Base-by-base conservation (phyloP, 2,329 filamentous ascomycete genomes). In the Paraconiothyrium brasiliense region DNA sequence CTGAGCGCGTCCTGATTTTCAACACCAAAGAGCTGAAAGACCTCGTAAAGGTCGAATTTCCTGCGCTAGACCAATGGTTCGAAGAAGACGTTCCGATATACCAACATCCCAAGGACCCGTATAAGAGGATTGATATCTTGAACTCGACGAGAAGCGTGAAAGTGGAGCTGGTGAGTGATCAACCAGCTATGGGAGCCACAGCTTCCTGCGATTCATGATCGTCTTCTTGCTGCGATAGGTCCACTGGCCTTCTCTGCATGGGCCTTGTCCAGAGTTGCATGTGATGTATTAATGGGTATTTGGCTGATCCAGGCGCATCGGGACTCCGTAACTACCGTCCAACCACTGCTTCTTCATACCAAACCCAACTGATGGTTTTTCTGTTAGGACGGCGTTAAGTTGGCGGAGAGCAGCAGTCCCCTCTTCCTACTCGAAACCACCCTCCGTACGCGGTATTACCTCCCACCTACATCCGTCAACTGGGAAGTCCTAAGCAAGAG, bases 71-170 rank as follows among this genome's bases (percentile, higher is more conserved):
- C 44, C 72, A 79, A 50, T 85, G 83, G 83, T 83, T 83, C 66
- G 87, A 89, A 69, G 88, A 90, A 76, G 86, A 89, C 54, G 78
- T 80, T 0, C 84, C 83, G 1, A 84, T 90, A 58, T 84, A 84
- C 67, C 82, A 86, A 3, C 89, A 91, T 61, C 88, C 89, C 0
- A 90, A 90, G 64, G 88, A 91, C 57, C 89, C 89, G 0, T 90
- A 86, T 77, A 89, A 89, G 66, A 84, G 89, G 13, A 79, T 91
- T 62, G 88, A 90, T 59, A 84, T 88, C 30, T 74, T 91, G 5
- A 79, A 80, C 1, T 89, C 87, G 0, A 79, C 81, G 1, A 84
- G 89, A 0, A 75, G 75, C 1, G 73, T 91, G 37, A 79, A 83
- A 11, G 79, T 91, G 41, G 79, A 79, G 24, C 66, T 86, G 4